Percentiles rank a stretch among this genome's conserved stretches.
These are phyloP conservation scores for Cladorrhinum samala DNA, from an alignment of 495 filamentous ascomycete genomes.

Conservation along the genomic window DNA sequence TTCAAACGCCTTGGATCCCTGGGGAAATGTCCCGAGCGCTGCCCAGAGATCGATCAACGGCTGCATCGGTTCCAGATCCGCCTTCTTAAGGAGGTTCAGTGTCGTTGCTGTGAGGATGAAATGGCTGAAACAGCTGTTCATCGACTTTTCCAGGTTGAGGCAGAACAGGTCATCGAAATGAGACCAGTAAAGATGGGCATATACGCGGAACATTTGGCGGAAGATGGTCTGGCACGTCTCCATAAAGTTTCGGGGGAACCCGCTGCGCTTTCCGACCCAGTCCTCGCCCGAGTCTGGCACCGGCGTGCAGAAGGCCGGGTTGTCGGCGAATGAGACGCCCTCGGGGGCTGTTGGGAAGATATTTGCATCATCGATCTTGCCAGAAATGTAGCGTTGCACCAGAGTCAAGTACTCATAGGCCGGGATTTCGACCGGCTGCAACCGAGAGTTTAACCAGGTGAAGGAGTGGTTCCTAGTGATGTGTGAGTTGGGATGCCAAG, in stretches of 20 bases:
- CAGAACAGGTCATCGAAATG: slow-evolving; percentile 81
- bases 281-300: slow-evolving; percentile 48
- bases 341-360: slow-evolving; percentile 78
- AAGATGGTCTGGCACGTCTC: slow-evolving; percentile 86
- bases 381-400: slow-evolving; percentile 90
- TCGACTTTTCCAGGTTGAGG: slow-evolving; percentile 71
- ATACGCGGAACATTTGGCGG: slow-evolving; percentile 96
- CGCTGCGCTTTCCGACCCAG: slow-evolving; percentile 82
- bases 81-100: slow-evolving; percentile 72
- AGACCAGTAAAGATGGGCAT: slow-evolving; percentile 83
- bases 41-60: slow-evolving; percentile 86
- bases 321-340: slow-evolving; percentile 51
- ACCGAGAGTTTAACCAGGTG: slow-evolving; percentile 73
- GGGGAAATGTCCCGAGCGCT: slow-evolving; percentile 72
- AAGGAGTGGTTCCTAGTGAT: slow-evolving; percentile 82
- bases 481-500: neutral
- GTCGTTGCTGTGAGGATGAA: slow-evolving; percentile 85
- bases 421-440: slow-evolving; percentile 62
- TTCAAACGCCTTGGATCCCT: slow-evolving; percentile 55
- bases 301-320: slow-evolving; percentile 51
- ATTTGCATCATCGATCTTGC: slow-evolving; percentile 77
- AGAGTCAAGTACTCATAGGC: slow-evolving; percentile 83
- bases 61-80: slow-evolving; percentile 91
- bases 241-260: slow-evolving; percentile 82
- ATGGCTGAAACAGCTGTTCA: slow-evolving; percentile 94